phyloP scores from a whole-genome alignment of 2,329 filamentous ascomycete genomes.

The Sporothrix phasma region DNA sequence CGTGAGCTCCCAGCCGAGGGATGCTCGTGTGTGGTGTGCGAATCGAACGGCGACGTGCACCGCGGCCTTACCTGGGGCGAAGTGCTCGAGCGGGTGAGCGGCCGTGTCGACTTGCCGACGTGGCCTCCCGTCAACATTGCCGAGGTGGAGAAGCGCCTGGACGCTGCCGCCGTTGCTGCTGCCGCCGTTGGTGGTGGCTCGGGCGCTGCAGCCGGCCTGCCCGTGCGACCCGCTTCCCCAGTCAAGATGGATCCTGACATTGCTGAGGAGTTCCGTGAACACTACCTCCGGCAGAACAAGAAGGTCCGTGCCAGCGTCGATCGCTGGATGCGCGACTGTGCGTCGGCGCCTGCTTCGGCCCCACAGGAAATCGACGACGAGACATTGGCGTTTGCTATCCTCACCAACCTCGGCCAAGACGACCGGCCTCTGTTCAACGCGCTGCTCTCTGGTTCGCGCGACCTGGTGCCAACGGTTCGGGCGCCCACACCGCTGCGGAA shows the following conservation, averaged over 20 bases:
- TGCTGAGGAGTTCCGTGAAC: constrained; percentile 82
- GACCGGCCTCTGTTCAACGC: constrained; percentile 76
- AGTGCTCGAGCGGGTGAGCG: constrained; percentile 84
- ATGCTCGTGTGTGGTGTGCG: constrained; percentile 81
- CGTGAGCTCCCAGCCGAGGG: constrained; percentile 78
- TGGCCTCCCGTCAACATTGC: constrained; percentile 84
- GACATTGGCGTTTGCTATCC: constrained; percentile 83
- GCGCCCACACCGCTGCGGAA: constrained; percentile 61
- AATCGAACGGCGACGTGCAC: constrained; percentile 48
- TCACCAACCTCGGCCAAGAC: constrained; percentile 70
- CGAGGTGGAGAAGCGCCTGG: constrained; percentile 49
- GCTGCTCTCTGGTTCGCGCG: constrained; percentile 53
- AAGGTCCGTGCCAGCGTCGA: constrained; percentile 90
- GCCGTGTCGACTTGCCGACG: constrained; percentile 69
- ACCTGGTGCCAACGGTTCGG: constrained; percentile 46
- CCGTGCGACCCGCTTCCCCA: constrained; percentile 48
- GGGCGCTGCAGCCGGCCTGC: constrained; percentile 23
- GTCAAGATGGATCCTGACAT: constrained; percentile 85
- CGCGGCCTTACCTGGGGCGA: constrained; percentile 88
- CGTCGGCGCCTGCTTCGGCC: constrained; percentile 60
- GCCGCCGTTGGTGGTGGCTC: constrained; percentile 16
- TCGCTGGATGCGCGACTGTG: constrained; percentile 75
- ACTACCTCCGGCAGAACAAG: constrained; percentile 84
- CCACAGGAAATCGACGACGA: constrained; percentile 90
- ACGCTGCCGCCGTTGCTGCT: constrained; percentile 34